Evolutionary conservation across 805 yeast genomes (phyloP).

Genomic region (Myxozyma vanderwaltii): DNA sequence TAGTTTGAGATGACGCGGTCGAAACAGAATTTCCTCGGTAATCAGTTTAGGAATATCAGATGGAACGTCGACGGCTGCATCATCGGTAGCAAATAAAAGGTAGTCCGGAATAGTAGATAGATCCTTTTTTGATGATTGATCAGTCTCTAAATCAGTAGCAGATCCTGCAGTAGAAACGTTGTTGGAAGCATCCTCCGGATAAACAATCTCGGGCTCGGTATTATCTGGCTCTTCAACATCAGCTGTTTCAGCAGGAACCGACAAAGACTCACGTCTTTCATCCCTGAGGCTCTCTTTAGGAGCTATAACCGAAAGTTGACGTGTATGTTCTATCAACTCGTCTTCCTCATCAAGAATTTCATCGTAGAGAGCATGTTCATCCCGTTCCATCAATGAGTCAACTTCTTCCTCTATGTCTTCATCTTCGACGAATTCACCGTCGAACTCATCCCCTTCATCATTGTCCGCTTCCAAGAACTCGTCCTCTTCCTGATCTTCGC

Average conservation of each 20-base stretch:
- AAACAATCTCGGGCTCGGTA: too few relatives aligned
- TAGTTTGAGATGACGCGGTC: slow-evolving; percentile 17
- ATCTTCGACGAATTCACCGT: not conserved
- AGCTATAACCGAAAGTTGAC: slow-evolving; percentile 27
- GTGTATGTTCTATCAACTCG: slow-evolving; percentile 20
- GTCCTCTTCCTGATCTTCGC: slow-evolving; percentile 1
- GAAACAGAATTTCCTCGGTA: slow-evolving; percentile 22
- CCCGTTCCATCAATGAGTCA: not conserved
- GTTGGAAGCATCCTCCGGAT: not conserved
- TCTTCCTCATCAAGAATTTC: slow-evolving; percentile 31
- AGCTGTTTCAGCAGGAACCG: not conserved
- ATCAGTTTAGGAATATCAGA: not conserved
- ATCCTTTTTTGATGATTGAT: not conserved
- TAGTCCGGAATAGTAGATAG: slow-evolving; percentile 21
- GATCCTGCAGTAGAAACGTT: too few relatives aligned
- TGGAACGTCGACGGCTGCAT: not conserved
- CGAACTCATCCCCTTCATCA: slow-evolving; percentile 6
- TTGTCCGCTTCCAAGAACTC: slow-evolving; percentile 1
- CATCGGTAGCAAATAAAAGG: slow-evolving; percentile 19
- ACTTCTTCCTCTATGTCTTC: slow-evolving; percentile 16
- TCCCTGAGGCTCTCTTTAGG: slow-evolving; percentile 27
- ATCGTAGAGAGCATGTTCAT: slow-evolving; percentile 11
- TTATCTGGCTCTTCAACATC: not conserved
- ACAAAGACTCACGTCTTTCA: slow-evolving; percentile 14
- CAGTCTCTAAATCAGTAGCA: too few relatives aligned